Percentiles rank a stretch among this genome's conserved stretches.
Conservation (phyloP, 495 filamentous ascomycete genomes). For the Aspergillus coremiiformis region DNA sequence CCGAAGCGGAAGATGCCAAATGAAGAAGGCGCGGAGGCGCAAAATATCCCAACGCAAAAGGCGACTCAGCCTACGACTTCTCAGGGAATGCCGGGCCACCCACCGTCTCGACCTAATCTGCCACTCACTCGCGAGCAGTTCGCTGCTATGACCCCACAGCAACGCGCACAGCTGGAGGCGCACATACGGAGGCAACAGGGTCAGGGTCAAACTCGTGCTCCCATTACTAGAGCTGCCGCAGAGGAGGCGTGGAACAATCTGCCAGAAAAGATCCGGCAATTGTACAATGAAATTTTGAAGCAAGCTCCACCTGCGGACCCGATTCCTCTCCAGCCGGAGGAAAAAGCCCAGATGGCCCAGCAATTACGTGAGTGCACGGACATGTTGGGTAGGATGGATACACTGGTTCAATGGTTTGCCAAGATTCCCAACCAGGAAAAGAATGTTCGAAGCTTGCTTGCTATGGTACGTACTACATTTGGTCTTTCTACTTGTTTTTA, state of each 20-base stretch:
- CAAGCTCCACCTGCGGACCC: slow-evolving; percentile 24
- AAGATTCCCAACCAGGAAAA: slow-evolving; percentile 37
- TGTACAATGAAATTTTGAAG: slow-evolving; percentile 34
- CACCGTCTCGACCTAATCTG: slow-evolving; percentile 27
- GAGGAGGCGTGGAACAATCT: slow-evolving; percentile 37
- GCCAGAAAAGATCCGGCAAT: slow-evolving; percentile 30
- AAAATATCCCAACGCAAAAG: slow-evolving; percentile 35
- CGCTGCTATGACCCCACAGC: slow-evolving; percentile 44
- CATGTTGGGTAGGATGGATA: slow-evolving; percentile 35
- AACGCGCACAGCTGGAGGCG: slow-evolving; percentile 37
- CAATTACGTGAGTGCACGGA: slow-evolving; percentile 37
- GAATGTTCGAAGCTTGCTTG: slow-evolving; percentile 35
- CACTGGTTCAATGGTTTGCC: slow-evolving; percentile 33
- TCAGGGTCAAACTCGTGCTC: slow-evolving; percentile 17
- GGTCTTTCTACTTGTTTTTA: not conserved
- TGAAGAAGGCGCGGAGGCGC: slow-evolving; percentile 56
- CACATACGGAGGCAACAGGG: slow-evolving; percentile 29
- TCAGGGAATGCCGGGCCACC: slow-evolving; percentile 26
- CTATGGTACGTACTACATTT: slow-evolving; percentile 28
- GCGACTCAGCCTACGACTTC: slow-evolving; percentile 19
- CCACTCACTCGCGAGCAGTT: slow-evolving; percentile 45
- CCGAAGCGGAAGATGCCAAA: slow-evolving; percentile 51
- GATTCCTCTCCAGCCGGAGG: slow-evolving; percentile 32
- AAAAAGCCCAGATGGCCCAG: slow-evolving; percentile 42
- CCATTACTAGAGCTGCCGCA: slow-evolving; percentile 24